A percentile compares a stretch with the other conserved stretches of the same genome.
phyloP scores from a whole-genome alignment of 208 protist genomes.

The Leishmania amazonensis region DNA sequence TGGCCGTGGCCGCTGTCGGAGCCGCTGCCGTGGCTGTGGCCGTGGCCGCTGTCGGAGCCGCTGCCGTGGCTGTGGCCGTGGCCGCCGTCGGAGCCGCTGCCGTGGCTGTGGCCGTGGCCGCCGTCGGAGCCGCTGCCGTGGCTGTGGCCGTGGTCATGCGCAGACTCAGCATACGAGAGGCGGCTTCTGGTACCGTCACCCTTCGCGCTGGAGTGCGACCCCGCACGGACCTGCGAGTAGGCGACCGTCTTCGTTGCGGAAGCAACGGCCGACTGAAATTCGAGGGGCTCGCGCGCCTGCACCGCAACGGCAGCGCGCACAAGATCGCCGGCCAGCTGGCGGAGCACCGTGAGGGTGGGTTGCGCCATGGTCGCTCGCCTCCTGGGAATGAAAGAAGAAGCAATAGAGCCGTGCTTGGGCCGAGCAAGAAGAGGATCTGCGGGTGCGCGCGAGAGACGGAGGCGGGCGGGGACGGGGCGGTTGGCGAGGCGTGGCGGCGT shows the following conservation, averaged over 20 bases:
- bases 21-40: background rate
- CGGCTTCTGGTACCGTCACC: background rate
- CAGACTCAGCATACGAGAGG: background rate
- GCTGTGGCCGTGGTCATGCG: background rate
- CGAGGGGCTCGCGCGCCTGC: background rate
- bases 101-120: too few species aligned
- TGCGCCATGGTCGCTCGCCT: background rate
- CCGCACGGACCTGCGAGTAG: background rate
- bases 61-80: background rate
- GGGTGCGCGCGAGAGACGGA: background rate
- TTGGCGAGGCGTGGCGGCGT: background rate
- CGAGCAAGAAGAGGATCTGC: background rate
- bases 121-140: too few species aligned
- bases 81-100: too few species aligned
- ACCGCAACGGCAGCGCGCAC: slow-evolving; percentile 7
- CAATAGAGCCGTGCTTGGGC: background rate
- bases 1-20: background rate
- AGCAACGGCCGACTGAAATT: background rate
- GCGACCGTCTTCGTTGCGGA: background rate
- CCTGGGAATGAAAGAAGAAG: background rate
- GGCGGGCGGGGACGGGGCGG: background rate
- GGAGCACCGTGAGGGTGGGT: slow-evolving; percentile 14
- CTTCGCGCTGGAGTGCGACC: background rate
- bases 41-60: background rate
- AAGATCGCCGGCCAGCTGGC: slow-evolving; percentile 11